Percentiles rank a stretch among this genome's conserved stretches.
Conservation (phyloP, 148 eudicot genomes). For the Linanthus parryae region DNA sequence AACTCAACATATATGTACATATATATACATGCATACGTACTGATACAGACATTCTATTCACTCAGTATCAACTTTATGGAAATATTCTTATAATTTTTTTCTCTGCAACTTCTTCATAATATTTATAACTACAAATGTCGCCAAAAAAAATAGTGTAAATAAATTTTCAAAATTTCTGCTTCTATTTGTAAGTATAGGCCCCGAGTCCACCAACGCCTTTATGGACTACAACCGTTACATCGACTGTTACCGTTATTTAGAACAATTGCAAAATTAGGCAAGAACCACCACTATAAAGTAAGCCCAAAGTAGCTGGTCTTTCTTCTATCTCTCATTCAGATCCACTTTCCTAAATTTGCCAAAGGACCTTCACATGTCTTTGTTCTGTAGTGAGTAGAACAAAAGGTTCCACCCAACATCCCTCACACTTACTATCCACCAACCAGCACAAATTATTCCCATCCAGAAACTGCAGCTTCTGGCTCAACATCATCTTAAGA, state of each 20-base stretch:
- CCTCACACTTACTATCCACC: slow-evolving; percentile 26
- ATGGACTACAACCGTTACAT: background rate
- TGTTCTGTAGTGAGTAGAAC: slow-evolving; percentile 25
- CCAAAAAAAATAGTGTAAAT: too few relatives aligned
- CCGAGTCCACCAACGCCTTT: too few relatives aligned
- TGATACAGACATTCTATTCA: too few relatives aligned
- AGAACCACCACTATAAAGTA: background rate
- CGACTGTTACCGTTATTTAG: background rate
- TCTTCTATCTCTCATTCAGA: slow-evolving; percentile 8
- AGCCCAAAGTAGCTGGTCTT: background rate
- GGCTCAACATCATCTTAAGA: slow-evolving; percentile 3
- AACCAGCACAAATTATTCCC: background rate
- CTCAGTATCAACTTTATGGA: too few relatives aligned
- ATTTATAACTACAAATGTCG: too few relatives aligned
- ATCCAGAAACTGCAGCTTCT: slow-evolving; percentile 19
- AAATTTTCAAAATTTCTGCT: too few relatives aligned
- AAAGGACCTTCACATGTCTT: slow-evolving; percentile 38
- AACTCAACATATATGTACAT: too few relatives aligned
- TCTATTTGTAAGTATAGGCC: background rate
- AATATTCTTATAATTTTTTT: too few relatives aligned
- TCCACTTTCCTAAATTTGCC: slow-evolving; percentile 25
- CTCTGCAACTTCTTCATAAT: too few relatives aligned
- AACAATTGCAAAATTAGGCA: background rate
- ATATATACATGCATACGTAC: too few relatives aligned
- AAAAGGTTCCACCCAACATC: slow-evolving; percentile 41